A percentile compares a stretch with the other conserved stretches of the same genome.
phyloP scores from a whole-genome alignment of 345 rosid species.

The Lepidium sativum region DNA sequence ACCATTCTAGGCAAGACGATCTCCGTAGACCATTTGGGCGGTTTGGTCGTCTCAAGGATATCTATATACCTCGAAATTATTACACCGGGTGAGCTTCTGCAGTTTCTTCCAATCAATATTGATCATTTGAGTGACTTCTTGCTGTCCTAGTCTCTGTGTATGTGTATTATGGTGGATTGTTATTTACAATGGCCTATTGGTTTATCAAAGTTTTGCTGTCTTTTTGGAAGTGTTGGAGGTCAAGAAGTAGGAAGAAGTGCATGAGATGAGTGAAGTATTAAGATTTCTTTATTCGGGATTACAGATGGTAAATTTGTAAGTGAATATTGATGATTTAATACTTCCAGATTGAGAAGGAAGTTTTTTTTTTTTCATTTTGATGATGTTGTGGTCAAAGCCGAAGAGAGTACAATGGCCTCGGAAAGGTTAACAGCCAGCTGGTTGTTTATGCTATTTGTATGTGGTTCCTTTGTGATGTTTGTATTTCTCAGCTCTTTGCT shows the following conservation, averaged over 20 bases:
- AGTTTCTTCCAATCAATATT: neutral
- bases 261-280: slow-evolving; percentile 53
- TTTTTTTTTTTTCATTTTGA: slow-evolving; percentile 50
- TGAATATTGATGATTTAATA: slow-evolving; percentile 37
- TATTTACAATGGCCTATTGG: slow-evolving; percentile 21
- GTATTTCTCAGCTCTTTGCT: neutral
- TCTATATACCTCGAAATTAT: slow-evolving; percentile 86
- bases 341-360: slow-evolving; percentile 39
- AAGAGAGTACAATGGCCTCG: slow-evolving; percentile 34
- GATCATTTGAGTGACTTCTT: neutral
- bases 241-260: slow-evolving; percentile 18
- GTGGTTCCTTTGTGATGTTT: neutral
- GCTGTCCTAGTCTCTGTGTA: neutral
- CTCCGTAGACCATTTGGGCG: slow-evolving; percentile 64
- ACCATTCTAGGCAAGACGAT: slow-evolving; percentile 63
- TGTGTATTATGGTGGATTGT: slow-evolving; percentile 19
- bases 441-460: slow-evolving; percentile 30
- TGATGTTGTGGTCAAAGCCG: slow-evolving; percentile 48
- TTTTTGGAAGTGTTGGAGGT: slow-evolving; percentile 76
- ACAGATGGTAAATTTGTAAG: slow-evolving; percentile 32
- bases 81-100: slow-evolving; percentile 59
- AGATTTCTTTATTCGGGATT: slow-evolving; percentile 30
- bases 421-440: slow-evolving; percentile 59
- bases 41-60: slow-evolving; percentile 80
- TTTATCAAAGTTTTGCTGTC: slow-evolving; percentile 60